phyloP scores from a whole-genome alignment of 495 filamentous ascomycete genomes.

The Articulospora tetracladia region DNA sequence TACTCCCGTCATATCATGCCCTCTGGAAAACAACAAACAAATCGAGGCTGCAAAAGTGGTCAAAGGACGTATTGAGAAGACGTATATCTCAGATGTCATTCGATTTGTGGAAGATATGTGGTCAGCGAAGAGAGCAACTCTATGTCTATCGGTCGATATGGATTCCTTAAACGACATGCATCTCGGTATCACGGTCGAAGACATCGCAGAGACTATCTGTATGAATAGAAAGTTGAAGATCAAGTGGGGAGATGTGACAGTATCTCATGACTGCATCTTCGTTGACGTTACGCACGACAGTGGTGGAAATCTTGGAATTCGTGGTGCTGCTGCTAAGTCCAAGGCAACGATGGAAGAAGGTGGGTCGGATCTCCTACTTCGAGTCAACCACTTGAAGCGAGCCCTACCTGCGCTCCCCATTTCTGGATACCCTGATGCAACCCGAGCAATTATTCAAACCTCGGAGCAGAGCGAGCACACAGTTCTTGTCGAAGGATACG shows the following conservation, averaged over 20 bases:
- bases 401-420: constrained; percentile 74
- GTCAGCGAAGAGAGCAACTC: constrained; percentile 65
- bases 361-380: constrained; percentile 68
- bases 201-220: constrained; percentile 70
- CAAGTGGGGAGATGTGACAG: constrained; percentile 46
- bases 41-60: constrained; percentile 78
- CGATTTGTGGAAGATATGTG: constrained; percentile 77
- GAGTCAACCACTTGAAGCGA: constrained; percentile 80
- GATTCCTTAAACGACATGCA: constrained; percentile 72
- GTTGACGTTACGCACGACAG: constrained; percentile 39
- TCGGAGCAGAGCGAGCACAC: constrained; percentile 53
- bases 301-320: constrained; percentile 1
- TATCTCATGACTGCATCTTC: constrained; percentile 43
- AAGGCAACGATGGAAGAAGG: constrained; percentile 37
- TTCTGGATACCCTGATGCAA: constrained; percentile 79
- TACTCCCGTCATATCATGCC: constrained; percentile 88
- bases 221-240: constrained; percentile 77
- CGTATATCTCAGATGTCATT: constrained; percentile 69
- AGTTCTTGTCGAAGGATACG: constrained; percentile 92
- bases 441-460: constrained; percentile 82
- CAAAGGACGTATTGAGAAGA: constrained; percentile 90
- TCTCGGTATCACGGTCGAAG: constrained; percentile 63
- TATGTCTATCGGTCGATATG: constrained; percentile 74
- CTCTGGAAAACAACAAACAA: constrained; percentile 63
- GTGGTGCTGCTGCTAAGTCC: constrained; percentile 20